These are phyloP conservation scores for Nannochloropsis salina DNA, from an alignment of 108 stramenopile genomes.

Conservation along the genomic window DNA sequence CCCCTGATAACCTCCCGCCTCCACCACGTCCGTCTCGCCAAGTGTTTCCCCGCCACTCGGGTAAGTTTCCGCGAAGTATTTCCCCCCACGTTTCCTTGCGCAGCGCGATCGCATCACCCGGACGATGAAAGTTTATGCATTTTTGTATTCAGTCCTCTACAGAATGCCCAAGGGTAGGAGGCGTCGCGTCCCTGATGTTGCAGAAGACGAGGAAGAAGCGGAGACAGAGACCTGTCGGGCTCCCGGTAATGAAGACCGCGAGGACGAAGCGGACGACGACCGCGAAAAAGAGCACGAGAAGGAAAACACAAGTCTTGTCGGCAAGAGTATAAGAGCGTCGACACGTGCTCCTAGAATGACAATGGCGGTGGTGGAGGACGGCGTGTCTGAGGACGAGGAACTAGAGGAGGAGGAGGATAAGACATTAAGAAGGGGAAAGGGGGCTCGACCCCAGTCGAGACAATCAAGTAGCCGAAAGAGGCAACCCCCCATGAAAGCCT, in stretches of 20 bases:
- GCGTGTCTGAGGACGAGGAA: neutral
- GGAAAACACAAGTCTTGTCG: neutral
- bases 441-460: neutral
- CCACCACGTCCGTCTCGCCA: too few species aligned
- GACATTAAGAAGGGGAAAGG: neutral
- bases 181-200: neutral
- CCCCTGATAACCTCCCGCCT: too few species aligned
- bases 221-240: neutral
- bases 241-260: neutral
- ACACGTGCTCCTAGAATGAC: neutral
- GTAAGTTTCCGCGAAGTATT: too few species aligned
- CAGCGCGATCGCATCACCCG: too few species aligned
- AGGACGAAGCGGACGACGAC: neutral
- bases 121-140: neutral
- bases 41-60: too few species aligned
- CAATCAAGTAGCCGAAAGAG: neutral
- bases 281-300: neutral
- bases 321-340: neutral
- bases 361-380: too few species aligned
- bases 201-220: neutral
- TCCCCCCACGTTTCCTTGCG: too few species aligned
- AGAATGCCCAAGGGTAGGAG: neutral
- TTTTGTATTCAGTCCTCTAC: neutral
- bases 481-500: neutral
- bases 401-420: neutral